phyloP scores from a whole-genome alignment of 805 yeast species.

The Saccharomycodes ludwigii region DNA sequence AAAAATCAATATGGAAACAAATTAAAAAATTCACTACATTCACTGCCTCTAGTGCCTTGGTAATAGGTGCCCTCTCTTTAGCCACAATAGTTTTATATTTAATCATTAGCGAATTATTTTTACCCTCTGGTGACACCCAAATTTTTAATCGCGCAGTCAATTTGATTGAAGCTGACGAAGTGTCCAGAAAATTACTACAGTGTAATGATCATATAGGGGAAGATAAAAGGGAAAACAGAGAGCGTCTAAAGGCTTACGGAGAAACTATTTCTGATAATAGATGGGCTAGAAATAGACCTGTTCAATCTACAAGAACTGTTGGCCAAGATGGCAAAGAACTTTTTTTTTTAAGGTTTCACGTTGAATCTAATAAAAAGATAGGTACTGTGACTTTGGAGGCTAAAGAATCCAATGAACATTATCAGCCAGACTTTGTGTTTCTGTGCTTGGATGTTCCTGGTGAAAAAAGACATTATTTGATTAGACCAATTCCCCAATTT shows the following conservation, averaged over 20 bases:
- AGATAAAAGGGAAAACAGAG: too few relatives aligned
- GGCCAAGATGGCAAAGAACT: constrained; percentile 75
- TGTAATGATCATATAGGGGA: constrained; percentile 27
- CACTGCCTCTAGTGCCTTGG: constrained; percentile 46
- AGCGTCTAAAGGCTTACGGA: constrained; percentile 81
- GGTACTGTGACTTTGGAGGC: constrained; percentile 78
- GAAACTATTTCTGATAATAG: constrained; percentile 51
- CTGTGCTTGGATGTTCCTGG: constrained; percentile 70
- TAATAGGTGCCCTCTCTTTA: constrained; percentile 56
- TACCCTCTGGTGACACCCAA: constrained; percentile 87
- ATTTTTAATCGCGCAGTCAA: constrained; percentile 80
- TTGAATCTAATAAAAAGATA: constrained; percentile 52
- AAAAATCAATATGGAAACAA: constrained; percentile 32
- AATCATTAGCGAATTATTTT: constrained; percentile 64
- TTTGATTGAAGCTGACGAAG: constrained; percentile 55
- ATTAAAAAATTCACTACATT: constrained; percentile 49
- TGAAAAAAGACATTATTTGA: constrained; percentile 51
- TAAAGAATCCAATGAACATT: constrained; percentile 44
- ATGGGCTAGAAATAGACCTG: constrained; percentile 85
- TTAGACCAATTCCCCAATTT: constrained; percentile 46
- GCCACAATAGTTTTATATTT: constrained; percentile 61
- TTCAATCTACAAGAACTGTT: constrained; percentile 45
- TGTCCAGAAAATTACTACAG: constrained; percentile 44
- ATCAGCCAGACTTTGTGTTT: constrained; percentile 58
- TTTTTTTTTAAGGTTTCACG: constrained; percentile 73